Percentiles rank a stretch among this genome's conserved stretches.
Evolutionary conservation across 192 early-diverging fungal species (phyloP).

Genomic region (Linderina pennispora): DNA sequence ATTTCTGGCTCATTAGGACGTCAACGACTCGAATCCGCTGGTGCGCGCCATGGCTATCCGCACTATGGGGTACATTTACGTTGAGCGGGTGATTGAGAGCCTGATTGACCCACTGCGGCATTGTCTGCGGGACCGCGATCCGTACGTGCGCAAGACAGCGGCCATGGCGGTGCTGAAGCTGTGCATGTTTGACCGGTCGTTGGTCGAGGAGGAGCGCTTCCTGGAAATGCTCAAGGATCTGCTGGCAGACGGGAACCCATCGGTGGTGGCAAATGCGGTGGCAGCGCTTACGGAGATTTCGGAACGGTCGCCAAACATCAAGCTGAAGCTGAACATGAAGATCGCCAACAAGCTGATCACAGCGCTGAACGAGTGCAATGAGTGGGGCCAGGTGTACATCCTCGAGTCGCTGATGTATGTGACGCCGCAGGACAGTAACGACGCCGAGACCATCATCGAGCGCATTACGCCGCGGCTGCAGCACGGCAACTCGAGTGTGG

Average conservation of each 20-base stretch:
- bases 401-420: constrained; percentile 88
- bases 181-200: constrained; percentile 76
- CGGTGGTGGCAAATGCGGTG: constrained; percentile 94
- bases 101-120: constrained; percentile 81
- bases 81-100: constrained; percentile 82
- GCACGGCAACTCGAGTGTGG: constrained; percentile 93
- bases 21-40: constrained; percentile 86
- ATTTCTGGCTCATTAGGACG: constrained; percentile 55
- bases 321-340: constrained; percentile 76
- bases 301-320: constrained; percentile 77
- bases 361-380: constrained; percentile 93
- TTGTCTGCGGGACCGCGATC: constrained; percentile 80
- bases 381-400: constrained; percentile 97
- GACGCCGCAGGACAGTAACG: constrained; percentile 76
- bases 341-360: constrained; percentile 89
- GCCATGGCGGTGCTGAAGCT: constrained; percentile 93
- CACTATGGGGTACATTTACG: constrained; percentile 96
- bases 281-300: constrained; percentile 93
- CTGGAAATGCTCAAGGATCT: constrained; percentile 85
- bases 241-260: constrained; percentile 84
- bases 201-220: constrained; percentile 85
- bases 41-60: constrained; percentile 93
- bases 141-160: constrained; percentile 95
- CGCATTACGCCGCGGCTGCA: constrained; percentile 85
- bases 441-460: constrained; percentile 89